Percentiles rank a stretch among this genome's conserved stretches.
phyloP scores from a whole-genome alignment of 1,139 yeast genomes.

The Pichia sp. region DNA sequence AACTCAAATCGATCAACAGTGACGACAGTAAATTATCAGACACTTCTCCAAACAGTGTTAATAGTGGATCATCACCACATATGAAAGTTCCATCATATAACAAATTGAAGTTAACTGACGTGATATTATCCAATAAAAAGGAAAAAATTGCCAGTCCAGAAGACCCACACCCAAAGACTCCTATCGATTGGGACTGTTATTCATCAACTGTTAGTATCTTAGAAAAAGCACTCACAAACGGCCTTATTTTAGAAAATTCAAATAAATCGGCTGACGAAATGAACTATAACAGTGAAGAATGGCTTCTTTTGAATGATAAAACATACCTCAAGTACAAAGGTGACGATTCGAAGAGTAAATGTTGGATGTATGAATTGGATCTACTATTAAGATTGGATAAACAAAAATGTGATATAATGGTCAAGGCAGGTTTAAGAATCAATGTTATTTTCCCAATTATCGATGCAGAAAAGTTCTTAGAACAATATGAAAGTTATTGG shows the following conservation, averaged over 20 bases:
- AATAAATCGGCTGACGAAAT: conserved; percentile 13
- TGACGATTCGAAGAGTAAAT: conserved; percentile 24
- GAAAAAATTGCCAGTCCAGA: neutral
- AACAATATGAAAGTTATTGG: conserved; percentile 30
- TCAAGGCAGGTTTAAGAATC: conserved; percentile 21
- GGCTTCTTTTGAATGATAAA: conserved; percentile 23
- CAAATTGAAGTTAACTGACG: neutral
- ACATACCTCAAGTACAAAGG: conserved; percentile 9
- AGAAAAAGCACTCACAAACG: conserved; percentile 26
- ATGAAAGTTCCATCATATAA: neutral
- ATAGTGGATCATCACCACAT: neutral
- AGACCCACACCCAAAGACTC: neutral
- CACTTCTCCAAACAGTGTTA: neutral
- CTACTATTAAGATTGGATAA: conserved; percentile 21
- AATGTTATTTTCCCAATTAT: conserved; percentile 24
- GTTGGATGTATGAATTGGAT: conserved; percentile 29
- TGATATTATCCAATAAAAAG: neutral
- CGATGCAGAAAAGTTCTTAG: conserved; percentile 19
- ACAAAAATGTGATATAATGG: conserved; percentile 23
- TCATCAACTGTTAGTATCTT: conserved; percentile 27
- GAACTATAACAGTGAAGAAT: conserved; percentile 29
- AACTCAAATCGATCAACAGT: conserved; percentile 11
- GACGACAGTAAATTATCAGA: neutral
- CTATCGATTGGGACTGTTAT: conserved; percentile 25
- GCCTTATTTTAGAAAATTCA: conserved; percentile 20